Base-by-base conservation (phyloP, 2,329 filamentous ascomycete genomes). In the Thielaviopsis euricoi region DNA sequence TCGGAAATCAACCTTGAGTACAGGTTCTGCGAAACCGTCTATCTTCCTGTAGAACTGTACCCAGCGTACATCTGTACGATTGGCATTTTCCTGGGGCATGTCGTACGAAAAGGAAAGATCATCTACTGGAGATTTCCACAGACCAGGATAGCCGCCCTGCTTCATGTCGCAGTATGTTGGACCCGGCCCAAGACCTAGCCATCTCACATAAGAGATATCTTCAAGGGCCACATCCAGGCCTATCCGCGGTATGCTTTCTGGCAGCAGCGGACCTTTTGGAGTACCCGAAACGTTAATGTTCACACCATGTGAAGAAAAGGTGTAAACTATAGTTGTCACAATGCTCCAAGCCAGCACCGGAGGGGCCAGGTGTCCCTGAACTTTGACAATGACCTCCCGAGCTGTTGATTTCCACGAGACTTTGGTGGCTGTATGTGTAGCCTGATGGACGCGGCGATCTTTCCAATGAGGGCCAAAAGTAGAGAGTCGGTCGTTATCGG, bases 161-260 rank as follows among this genome's bases (percentile, higher is more conserved):
- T 85, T 85, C 70, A 77, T 83, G 69, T 88, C 85, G 17, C 71
- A 70, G 70, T 87, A 88, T 12, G 74, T 78, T 66, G 86, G 82
- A 2, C 80, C 80, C 0, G 81, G 81, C 0, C 85, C 85, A 3
- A 80, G 77, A 5, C 84, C 83, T 64, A 81, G 86, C 83, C 83
- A 88, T n/a, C 70, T 67, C 0, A 73, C 75, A 4, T 65, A 63
- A 4, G 69, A 65, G 23, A 74, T 67, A 19, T 62, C 70, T 53
- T 53, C 68, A 62, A 71, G 71, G 13, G 68, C 75, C 62, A 70
- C 74, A n/a, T 67, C 78, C 62, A 86, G 67, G 0, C 84, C 84
- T 60, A 86, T 76, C 17, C 83, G 75, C 0, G 83, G 81, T 48
- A 86, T 74, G 1, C 78, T 83, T 3, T 71, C 68, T 0, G 81